Evolutionary conservation across 306 rosid genomes (phyloP).

Genomic region (Urtica urens): DNA sequence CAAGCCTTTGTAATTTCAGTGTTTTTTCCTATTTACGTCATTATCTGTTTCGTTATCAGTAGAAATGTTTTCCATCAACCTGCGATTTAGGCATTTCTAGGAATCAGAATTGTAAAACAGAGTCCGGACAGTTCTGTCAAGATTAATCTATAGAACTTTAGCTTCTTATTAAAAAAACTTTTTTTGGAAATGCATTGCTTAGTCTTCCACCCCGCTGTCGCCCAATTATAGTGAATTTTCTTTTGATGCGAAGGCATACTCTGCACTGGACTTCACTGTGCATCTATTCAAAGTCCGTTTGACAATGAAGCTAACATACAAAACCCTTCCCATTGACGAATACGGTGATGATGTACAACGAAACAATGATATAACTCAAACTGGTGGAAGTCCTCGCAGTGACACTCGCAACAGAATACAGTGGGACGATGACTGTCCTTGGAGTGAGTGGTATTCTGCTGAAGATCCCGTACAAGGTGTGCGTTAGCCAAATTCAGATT

Average conservation of each 20-base stretch:
- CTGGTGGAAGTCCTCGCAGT: constrained; percentile 31
- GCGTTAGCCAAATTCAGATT: background rate
- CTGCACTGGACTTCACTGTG: constrained; percentile 64
- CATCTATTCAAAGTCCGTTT: constrained; percentile 70
- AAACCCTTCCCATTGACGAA: constrained; percentile 63
- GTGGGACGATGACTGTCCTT: constrained; percentile 93
- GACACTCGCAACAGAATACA: constrained; percentile 47
- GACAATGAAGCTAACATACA: constrained; percentile 88
- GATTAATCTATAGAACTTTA: no score
- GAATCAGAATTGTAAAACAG: no score
- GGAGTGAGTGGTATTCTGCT: constrained; percentile 97
- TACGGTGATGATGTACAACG: constrained; percentile 40
- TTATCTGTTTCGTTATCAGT: no score
- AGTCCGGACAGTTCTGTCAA: no score
- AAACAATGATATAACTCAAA: constrained; percentile 31
- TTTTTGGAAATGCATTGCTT: no score
- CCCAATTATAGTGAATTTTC: constrained; percentile 20
- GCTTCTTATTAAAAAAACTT: no score
- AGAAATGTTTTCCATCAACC: no score
- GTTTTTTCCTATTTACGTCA: no score
- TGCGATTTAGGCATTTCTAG: no score
- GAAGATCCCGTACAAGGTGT: constrained; percentile 95
- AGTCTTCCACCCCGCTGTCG: no score
- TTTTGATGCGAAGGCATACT: constrained; percentile 70
- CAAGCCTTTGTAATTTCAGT: no score